Percentiles rank a stretch among this genome's conserved stretches.
phyloP scores from a whole-genome alignment of 805 yeast species.

The Nakazawaea anatomiae region DNA sequence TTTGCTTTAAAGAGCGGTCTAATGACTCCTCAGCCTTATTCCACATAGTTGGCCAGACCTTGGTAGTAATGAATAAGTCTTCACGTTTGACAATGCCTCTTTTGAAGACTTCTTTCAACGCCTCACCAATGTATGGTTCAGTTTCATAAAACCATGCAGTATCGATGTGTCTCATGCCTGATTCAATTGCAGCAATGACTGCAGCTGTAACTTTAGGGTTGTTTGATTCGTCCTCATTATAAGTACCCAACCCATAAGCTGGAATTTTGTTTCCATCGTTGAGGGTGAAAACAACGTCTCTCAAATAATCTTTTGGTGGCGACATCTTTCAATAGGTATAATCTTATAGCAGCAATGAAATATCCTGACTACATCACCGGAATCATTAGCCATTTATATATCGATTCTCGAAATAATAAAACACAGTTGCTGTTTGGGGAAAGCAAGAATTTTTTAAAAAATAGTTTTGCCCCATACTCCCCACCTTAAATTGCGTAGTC shows the following conservation, averaged over 20 bases:
- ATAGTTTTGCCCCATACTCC: too few relatives aligned
- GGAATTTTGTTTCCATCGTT: constrained; percentile 58
- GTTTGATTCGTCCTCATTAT: constrained; percentile 22
- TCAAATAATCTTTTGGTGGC: constrained; percentile 12
- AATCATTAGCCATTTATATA: not conserved
- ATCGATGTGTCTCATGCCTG: constrained; percentile 42
- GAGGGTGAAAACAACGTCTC: constrained; percentile 36
- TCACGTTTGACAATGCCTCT: constrained; percentile 26
- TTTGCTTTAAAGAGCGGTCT: constrained; percentile 28
- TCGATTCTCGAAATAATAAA: not conserved
- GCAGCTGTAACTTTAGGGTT: constrained; percentile 39
- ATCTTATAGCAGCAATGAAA: not conserved
- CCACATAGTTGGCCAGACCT: constrained; percentile 11
- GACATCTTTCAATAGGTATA: not conserved
- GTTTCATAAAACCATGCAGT: constrained; percentile 47
- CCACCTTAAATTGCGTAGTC: too few relatives aligned
- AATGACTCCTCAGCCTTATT: constrained; percentile 29
- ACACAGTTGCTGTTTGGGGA: too few relatives aligned
- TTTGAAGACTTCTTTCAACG: constrained; percentile 39
- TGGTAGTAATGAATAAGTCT: constrained; percentile 12
- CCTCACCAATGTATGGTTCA: constrained; percentile 37
- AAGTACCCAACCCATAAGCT: constrained; percentile 62
- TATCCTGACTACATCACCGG: too few relatives aligned
- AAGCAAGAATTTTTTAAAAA: too few relatives aligned
- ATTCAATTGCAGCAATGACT: constrained; percentile 51